Evolutionary conservation across 2,329 filamentous ascomycete species (phyloP).

Genomic region (Diplodia mutila): DNA sequence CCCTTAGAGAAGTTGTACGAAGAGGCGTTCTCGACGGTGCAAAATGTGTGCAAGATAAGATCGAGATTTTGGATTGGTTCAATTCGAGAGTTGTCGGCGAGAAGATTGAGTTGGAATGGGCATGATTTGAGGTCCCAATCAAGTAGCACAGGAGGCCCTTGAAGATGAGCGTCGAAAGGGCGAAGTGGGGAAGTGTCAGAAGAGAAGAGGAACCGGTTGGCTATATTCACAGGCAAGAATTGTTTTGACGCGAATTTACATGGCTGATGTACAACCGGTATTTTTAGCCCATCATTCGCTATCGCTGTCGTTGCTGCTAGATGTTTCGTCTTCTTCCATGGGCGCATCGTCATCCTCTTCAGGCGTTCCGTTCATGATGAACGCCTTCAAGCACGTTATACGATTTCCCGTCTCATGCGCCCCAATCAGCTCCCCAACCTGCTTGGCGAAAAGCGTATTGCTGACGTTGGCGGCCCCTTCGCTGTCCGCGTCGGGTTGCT

Average conservation of each 20-base stretch:
- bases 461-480: slow-evolving; percentile 21
- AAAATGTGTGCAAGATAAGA: slow-evolving; percentile 41
- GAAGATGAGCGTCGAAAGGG: background rate
- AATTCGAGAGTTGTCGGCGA: slow-evolving; percentile 57
- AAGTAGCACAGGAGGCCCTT: background rate
- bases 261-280: background rate
- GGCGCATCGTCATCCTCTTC: slow-evolving; percentile 35
- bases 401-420: slow-evolving; percentile 84
- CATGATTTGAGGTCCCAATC: background rate
- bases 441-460: slow-evolving; percentile 31
- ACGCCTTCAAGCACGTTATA: slow-evolving; percentile 86
- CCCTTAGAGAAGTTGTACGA: slow-evolving; percentile 47
- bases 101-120: slow-evolving; percentile 47
- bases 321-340: slow-evolving; percentile 26
- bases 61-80: slow-evolving; percentile 62
- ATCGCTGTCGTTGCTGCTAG: slow-evolving; percentile 26
- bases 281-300: slow-evolving; percentile 26
- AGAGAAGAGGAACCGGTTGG: background rate
- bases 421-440: slow-evolving; percentile 70
- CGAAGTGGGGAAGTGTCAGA: background rate
- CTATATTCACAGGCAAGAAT: background rate
- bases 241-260: background rate
- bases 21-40: slow-evolving; percentile 52
- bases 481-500: slow-evolving; percentile 19
- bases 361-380: slow-evolving; percentile 69